Conservation (phyloP, 352 stramenopile genomes). For the Globisporangium orthogonon region DNA sequence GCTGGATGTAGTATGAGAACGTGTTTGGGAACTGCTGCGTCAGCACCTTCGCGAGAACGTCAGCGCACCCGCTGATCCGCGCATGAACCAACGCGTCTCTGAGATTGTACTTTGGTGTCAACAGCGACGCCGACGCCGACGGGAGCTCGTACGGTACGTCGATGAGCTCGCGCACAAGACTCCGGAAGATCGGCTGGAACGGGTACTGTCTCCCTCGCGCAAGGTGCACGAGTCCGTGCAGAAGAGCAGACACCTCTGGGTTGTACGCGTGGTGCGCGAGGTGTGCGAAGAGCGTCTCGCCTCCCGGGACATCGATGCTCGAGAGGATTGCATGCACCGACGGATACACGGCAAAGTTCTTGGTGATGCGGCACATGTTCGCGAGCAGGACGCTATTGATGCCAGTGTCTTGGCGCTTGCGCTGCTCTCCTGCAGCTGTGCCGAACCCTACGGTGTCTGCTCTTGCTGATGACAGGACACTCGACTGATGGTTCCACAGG, state of each 20-base stretch:
- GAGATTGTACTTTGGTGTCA: constrained; percentile 34
- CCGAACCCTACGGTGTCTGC: neutral
- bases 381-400: constrained; percentile 50
- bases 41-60: constrained; percentile 60
- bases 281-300: constrained; percentile 38
- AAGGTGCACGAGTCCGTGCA: constrained; percentile 66
- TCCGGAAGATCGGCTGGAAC: constrained; percentile 42
- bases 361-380: constrained; percentile 69
- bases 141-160: constrained; percentile 19
- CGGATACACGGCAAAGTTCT: constrained; percentile 61
- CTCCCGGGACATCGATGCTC: constrained; percentile 22
- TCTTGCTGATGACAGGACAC: neutral
- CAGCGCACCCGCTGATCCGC: constrained; percentile 53
- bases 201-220: constrained; percentile 35
- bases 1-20: constrained; percentile 69
- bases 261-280: constrained; percentile 55
- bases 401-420: neutral
- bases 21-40: constrained; percentile 72
- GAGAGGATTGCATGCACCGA: constrained; percentile 53
- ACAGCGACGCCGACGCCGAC: constrained; percentile 28
- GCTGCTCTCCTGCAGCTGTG: neutral
- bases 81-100: constrained; percentile 35
- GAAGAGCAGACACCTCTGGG: constrained; percentile 43
- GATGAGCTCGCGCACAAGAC: constrained; percentile 43
- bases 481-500: constrained; percentile 19